These are phyloP conservation scores for Monosporozyma aerobia DNA, from an alignment of 805 yeast genomes.

Conservation along the genomic window DNA sequence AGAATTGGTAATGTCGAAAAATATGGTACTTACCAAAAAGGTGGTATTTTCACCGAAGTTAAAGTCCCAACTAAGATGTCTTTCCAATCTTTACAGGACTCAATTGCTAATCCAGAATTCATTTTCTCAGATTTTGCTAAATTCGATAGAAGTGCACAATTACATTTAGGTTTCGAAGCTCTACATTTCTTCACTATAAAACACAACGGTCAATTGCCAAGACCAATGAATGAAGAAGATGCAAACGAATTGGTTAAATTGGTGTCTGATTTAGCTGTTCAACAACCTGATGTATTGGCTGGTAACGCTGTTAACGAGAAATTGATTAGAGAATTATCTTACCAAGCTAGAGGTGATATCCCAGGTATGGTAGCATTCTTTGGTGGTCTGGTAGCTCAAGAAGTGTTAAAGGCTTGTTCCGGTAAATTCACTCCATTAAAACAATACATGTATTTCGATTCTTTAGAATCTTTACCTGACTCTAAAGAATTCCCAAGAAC, in stretches of 20 bases:
- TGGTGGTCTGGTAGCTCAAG: slow-evolving; percentile 96
- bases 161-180: slow-evolving; percentile 89
- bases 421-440: slow-evolving; percentile 91
- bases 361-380: slow-evolving; percentile 83
- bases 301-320: slow-evolving; percentile 50
- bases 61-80: slow-evolving; percentile 62
- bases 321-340: slow-evolving; percentile 62
- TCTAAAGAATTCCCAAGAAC: slow-evolving; percentile 48
- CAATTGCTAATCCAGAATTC: slow-evolving; percentile 69
- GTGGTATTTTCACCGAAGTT: slow-evolving; percentile 89
- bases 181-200: slow-evolving; percentile 60
- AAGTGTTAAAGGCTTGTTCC: slow-evolving; percentile 87
- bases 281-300: slow-evolving; percentile 45
- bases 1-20: slow-evolving; percentile 47
- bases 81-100: slow-evolving; percentile 57
- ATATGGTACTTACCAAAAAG: slow-evolving; percentile 61
- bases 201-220: slow-evolving; percentile 61
- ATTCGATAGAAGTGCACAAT: slow-evolving; percentile 83
- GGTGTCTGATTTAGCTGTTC: slow-evolving; percentile 48
- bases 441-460: slow-evolving; percentile 89
- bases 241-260: slow-evolving; percentile 55
- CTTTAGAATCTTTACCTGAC: slow-evolving; percentile 81
- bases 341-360: slow-evolving; percentile 83
- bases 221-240: slow-evolving; percentile 67
- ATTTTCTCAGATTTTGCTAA: slow-evolving; percentile 84